Percentiles rank a stretch among this genome's conserved stretches.
Conservation (phyloP, 2,329 filamentous ascomycete genomes). For the Fusarium udum region DNA sequence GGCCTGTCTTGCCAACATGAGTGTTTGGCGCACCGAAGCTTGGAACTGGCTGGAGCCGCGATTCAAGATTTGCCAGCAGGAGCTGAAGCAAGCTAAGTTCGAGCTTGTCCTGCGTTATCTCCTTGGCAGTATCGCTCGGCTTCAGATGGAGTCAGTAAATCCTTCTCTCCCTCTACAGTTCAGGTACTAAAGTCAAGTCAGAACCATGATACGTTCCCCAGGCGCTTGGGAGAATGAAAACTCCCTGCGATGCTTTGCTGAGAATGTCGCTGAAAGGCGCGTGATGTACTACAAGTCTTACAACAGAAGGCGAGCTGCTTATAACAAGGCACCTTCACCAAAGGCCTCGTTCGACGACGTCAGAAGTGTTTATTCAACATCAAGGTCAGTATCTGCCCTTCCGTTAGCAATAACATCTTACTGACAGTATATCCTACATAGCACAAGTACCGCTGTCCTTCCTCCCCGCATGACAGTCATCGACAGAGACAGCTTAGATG, state of each 20-base stretch:
- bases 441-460: not conserved
- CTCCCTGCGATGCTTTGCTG: not conserved
- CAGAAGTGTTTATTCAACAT: not conserved
- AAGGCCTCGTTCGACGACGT: not conserved
- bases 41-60: slow-evolving; percentile 7
- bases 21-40: rapidly evolving
- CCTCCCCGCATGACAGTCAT: too few species aligned
- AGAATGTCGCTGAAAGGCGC: not conserved
- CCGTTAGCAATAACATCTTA: rapidly evolving
- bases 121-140: not conserved
- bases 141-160: not conserved
- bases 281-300: not conserved
- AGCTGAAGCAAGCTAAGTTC: not conserved
- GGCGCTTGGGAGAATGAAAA: not conserved
- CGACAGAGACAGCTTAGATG: not conserved
- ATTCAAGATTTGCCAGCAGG: not conserved
- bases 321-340: not conserved
- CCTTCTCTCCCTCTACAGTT: rapidly evolving
- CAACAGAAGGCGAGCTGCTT: not conserved
- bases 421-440: not conserved
- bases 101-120: slow-evolving; percentile 8
- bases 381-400: not conserved
- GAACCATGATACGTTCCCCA: not conserved
- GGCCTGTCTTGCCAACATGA: not conserved
- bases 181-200: rapidly evolving